Percentiles rank a stretch among this genome's conserved stretches.
Evolutionary conservation across 495 filamentous ascomycete species (phyloP).

Genomic region (Endocarpon pusillum): DNA sequence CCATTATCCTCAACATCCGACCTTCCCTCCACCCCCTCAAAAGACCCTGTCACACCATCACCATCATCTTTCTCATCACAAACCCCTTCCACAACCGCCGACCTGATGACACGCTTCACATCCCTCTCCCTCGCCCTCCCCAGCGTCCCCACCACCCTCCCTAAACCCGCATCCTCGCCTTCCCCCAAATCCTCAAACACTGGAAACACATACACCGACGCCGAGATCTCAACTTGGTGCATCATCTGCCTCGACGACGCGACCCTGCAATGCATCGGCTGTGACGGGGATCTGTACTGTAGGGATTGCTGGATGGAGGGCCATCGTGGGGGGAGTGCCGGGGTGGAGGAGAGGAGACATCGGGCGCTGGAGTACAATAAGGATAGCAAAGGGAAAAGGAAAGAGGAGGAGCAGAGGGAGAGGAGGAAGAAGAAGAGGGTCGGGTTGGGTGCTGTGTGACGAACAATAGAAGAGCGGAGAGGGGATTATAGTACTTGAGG

Average conservation of each 20-base stretch:
- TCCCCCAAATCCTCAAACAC: constrained; percentile 11
- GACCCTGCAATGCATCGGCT: constrained; percentile 41
- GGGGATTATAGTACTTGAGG: too few relatives aligned
- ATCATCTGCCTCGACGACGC: constrained; percentile 53
- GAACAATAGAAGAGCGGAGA: too few relatives aligned
- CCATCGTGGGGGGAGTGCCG: constrained; percentile 37
- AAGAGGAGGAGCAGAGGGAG: not conserved
- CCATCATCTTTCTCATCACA: not conserved
- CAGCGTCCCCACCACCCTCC: constrained; percentile 31
- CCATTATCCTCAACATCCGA: too few relatives aligned
- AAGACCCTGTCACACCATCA: not conserved
- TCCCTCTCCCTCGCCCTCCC: constrained; percentile 26
- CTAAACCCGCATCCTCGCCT: constrained; percentile 11
- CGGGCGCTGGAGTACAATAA: constrained; percentile 23
- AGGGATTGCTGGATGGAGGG: constrained; percentile 50
- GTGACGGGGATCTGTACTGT: constrained; percentile 51
- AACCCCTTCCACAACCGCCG: not conserved
- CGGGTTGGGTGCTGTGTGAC: not conserved
- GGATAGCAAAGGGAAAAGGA: constrained; percentile 3
- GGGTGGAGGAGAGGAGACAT: constrained; percentile 12
- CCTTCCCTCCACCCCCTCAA: not conserved
- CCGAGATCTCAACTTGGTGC: constrained; percentile 52
- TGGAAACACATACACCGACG: constrained; percentile 34
- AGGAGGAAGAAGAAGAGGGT: not conserved
- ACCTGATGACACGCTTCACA: not conserved